Evolutionary conservation across 805 yeast species (phyloP).

Genomic region (Pichia gijzeniarum): DNA sequence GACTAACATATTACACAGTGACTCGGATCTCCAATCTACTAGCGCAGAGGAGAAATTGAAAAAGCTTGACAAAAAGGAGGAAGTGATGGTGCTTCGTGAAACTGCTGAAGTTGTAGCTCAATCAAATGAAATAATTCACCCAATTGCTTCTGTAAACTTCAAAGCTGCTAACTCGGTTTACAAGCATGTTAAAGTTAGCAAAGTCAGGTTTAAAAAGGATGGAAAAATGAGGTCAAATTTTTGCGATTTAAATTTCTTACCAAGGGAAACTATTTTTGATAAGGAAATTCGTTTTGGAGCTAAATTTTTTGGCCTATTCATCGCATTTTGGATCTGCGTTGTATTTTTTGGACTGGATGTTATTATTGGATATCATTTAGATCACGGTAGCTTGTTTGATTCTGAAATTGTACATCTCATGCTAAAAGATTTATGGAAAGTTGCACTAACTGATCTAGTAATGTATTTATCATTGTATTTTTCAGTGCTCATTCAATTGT

Average conservation of each 20-base stretch:
- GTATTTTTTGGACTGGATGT: constrained; percentile 49
- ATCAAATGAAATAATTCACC: no score
- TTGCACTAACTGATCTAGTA: constrained; percentile 65
- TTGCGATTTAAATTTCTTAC: constrained; percentile 44
- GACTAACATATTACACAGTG: neutral
- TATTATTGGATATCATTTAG: constrained; percentile 45
- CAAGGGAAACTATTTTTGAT: constrained; percentile 48
- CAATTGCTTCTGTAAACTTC: no score
- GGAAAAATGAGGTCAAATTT: constrained; percentile 44
- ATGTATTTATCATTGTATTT: constrained; percentile 70
- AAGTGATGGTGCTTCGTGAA: no score
- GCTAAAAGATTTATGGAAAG: constrained; percentile 51
- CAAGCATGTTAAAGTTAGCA: constrained; percentile 5
- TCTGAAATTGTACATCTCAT: constrained; percentile 55
- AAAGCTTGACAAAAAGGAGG: no score
- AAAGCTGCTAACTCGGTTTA: neutral
- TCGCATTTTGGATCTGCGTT: constrained; percentile 69
- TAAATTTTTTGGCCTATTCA: constrained; percentile 72
- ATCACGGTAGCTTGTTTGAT: constrained; percentile 38
- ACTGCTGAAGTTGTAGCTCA: no score
- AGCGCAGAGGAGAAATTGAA: no score
- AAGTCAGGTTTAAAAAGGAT: constrained; percentile 22
- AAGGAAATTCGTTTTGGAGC: constrained; percentile 37
- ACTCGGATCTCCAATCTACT: no score
- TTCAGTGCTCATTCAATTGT: constrained; percentile 51